Conservation (phyloP, 75 land plant species). For the Larix kaempferi region DNA sequence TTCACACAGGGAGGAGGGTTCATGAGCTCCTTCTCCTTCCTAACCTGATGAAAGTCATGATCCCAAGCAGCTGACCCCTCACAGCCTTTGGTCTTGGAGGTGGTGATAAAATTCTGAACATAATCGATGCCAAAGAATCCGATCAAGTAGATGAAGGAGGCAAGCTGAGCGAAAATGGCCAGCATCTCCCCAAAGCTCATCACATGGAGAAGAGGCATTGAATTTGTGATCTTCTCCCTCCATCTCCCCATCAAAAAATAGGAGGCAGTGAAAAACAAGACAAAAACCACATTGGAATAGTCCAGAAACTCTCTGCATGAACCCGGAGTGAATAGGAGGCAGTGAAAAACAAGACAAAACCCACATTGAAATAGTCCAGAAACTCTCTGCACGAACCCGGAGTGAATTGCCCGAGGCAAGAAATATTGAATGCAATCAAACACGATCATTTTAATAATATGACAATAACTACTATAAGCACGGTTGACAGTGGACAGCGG, state of each 20-base stretch:
- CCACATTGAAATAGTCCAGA: too few species aligned
- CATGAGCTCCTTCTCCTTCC: background rate
- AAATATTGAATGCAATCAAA: too few species aligned
- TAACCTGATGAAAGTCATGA: too few species aligned
- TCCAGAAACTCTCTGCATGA: too few species aligned
- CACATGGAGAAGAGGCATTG: slow-evolving; percentile 65
- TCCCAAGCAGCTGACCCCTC: too few species aligned
- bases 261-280: slow-evolving; percentile 51
- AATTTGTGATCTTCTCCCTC: slow-evolving; percentile 77
- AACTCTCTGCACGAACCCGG: too few species aligned
- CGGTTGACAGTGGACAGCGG: too few species aligned
- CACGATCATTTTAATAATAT: too few species aligned
- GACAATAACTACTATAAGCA: too few species aligned
- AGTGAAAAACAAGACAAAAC: too few species aligned
- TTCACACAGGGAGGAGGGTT: background rate
- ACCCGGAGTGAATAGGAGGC: too few species aligned
- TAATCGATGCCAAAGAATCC: slow-evolving; percentile 84
- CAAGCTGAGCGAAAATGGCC: slow-evolving; percentile 50
- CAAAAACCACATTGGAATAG: slow-evolving; percentile 55
- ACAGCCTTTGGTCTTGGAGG: slow-evolving; percentile 7
- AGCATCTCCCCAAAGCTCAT: slow-evolving; percentile 53
- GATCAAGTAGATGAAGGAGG: slow-evolving; percentile 71
- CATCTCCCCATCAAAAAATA: slow-evolving; percentile 69
- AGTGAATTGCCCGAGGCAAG: too few species aligned
- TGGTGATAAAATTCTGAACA: slow-evolving; percentile 43